Evolutionary conservation across 2,329 filamentous ascomycete genomes (phyloP).

Genomic region (Paecilomyces niveus): DNA sequence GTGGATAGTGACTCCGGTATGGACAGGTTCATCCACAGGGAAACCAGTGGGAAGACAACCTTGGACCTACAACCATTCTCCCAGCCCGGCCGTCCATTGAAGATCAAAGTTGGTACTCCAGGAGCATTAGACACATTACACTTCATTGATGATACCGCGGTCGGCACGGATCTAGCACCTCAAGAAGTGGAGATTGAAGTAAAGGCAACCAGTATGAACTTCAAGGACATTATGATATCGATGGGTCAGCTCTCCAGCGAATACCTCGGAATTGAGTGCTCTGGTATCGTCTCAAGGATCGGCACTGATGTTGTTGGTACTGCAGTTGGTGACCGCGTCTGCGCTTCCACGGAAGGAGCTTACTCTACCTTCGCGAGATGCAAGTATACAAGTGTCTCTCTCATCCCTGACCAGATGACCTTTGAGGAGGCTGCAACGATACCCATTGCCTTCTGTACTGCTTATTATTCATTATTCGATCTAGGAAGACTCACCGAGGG

Average conservation of each 20-base stretch:
- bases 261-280: conserved; percentile 16
- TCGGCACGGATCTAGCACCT: background rate
- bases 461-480: conserved; percentile 9
- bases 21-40: too few relatives aligned
- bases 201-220: conserved; percentile 19
- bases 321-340: background rate
- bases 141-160: conserved; percentile 16
- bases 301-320: background rate
- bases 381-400: background rate
- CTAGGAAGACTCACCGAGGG: conserved; percentile 6
- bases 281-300: conserved; percentile 6
- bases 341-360: background rate
- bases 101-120: conserved; percentile 11
- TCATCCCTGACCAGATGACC: background rate
- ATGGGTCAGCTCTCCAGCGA: conserved; percentile 10
- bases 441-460: conserved; percentile 1
- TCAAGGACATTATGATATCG: conserved; percentile 13
- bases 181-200: conserved; percentile 17
- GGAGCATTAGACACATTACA: conserved; percentile 18
- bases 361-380: background rate
- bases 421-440: background rate
- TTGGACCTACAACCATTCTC: too few relatives aligned
- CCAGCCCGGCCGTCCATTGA: too few relatives aligned
- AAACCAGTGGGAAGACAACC: too few relatives aligned
- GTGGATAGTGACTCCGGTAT: too few relatives aligned